Conservation (phyloP, 805 yeast species). For the Barnettozyma botsteinii region DNA sequence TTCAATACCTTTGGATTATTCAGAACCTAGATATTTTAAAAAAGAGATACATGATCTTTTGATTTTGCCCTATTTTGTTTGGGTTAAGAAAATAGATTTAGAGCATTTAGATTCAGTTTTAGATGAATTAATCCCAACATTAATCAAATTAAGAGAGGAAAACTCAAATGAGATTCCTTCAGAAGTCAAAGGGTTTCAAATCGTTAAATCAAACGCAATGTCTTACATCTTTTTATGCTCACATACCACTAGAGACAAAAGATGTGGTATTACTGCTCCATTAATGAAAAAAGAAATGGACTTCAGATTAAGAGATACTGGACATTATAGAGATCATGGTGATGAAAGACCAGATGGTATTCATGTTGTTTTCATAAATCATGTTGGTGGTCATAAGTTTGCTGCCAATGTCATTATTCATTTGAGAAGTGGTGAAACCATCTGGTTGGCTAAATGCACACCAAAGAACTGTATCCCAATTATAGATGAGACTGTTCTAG, state of each 20-base stretch:
- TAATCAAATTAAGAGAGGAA: conserved; percentile 27
- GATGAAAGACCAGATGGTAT: conserved; percentile 77
- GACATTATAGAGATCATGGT: conserved; percentile 66
- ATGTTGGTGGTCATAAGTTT: conserved; percentile 94
- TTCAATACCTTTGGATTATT: conserved; percentile 44
- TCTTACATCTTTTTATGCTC: conserved; percentile 75
- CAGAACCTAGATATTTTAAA: conserved; percentile 37
- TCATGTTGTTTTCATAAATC: conserved; percentile 64
- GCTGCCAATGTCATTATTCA: conserved; percentile 86
- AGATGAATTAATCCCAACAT: conserved; percentile 35
- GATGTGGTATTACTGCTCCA: conserved; percentile 94
- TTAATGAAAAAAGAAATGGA: conserved; percentile 78
- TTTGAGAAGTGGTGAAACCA: conserved; percentile 61
- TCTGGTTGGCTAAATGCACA: conserved; percentile 84
- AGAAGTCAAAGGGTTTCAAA: conserved; percentile 20
- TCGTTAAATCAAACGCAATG: conserved; percentile 34
- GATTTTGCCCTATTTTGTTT: conserved; percentile 67
- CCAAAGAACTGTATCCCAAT: conserved; percentile 74
- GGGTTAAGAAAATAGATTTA: conserved; percentile 49
- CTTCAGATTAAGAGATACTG: conserved; percentile 60
- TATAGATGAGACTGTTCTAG: conserved; percentile 66
- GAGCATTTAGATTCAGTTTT: conserved; percentile 41
- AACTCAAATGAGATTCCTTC: conserved; percentile 14
- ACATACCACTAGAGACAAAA: conserved; percentile 83
- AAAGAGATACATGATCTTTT: conserved; percentile 53